Evolutionary conservation across 441 rosid species (phyloP), one percentile per base, ranked within the genome.

Genomic region (Dalechampia spathulata): DNA sequence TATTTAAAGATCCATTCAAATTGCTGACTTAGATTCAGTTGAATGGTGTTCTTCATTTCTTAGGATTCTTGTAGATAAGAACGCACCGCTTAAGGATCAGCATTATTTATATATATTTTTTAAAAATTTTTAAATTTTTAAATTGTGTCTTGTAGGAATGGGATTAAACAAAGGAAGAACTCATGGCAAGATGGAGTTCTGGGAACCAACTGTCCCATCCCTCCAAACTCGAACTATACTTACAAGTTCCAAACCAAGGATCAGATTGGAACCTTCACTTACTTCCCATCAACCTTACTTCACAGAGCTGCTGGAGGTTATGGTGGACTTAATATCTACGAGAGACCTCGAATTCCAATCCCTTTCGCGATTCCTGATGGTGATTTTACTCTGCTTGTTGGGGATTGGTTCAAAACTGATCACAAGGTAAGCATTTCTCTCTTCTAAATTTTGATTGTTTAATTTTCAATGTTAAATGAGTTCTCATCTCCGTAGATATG

Each of bases 141-240:
- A 11, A 13, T 22, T 25, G 38, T 52, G 48, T 26, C n/a, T 19
- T 52, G 48, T 47, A 91, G 98, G 96, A 91, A 91, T 62, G 98
- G 98, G 16, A 77, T 91, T 13, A 91, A 91, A 58, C 98, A 91
- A 63, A 82, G 98, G 83, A 91, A 88, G 77, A 83, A 88, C 73
- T 91, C 98, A 38, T 91, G 98, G 98, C 95, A 91, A 75, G 98
- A 91, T 60, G 98, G 96, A 19, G 96, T 91, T 0, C 54, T 79
- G 41, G 98, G 98, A 22, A 91, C 98, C 57, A 91, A 86, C 62
- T 91, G 98, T 60, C 95, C 98, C 41, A 79, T 91, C 65, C 86
- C 71, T 64, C 86, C 95, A 26, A 84, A 86, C 75, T 62, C 93
- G 7, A 91, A 91, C 83, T 91, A 68, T 70, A 87, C 93, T 38